phyloP scores from a whole-genome alignment of 176 grass and related monocot species.

The Cenchrus americanus region DNA sequence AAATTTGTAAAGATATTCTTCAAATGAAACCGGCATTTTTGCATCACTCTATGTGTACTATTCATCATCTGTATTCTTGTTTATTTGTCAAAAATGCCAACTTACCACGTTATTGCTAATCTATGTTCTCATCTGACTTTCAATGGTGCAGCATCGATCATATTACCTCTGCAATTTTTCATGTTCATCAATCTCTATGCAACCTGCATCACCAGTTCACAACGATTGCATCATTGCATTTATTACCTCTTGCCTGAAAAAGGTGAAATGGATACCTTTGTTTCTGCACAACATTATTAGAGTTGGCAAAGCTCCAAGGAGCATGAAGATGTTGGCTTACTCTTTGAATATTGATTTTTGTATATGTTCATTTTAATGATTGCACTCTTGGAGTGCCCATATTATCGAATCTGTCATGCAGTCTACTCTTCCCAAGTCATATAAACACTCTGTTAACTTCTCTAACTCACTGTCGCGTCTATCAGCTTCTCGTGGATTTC shows the following conservation, averaged over 20 bases:
- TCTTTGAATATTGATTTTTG: not conserved
- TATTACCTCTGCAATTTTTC: not conserved
- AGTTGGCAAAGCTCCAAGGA: not conserved
- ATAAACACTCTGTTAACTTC: not conserved
- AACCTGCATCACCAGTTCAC: not conserved
- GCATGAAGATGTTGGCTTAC: not conserved
- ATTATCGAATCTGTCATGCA: not conserved
- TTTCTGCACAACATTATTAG: not conserved
- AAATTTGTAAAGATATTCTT: not conserved
- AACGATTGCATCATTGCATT: not conserved
- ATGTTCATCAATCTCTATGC: not conserved
- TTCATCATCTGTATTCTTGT: not conserved
- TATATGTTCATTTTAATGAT: not conserved
- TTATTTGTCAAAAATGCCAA: not conserved
- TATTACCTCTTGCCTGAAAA: not conserved
- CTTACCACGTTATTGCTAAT: not conserved
- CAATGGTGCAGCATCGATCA: not conserved
- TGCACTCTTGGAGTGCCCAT: not conserved
- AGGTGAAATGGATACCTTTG: not conserved
- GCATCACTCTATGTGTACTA: not conserved
- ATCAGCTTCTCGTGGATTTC: constrained; percentile 53
- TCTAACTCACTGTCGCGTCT: not conserved
- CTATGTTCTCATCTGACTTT: not conserved
- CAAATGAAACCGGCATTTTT: not conserved
- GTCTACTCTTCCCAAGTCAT: not conserved